phyloP scores from a whole-genome alignment of 768 basidiomycete species.

The Strobilomyces confusus region DNA sequence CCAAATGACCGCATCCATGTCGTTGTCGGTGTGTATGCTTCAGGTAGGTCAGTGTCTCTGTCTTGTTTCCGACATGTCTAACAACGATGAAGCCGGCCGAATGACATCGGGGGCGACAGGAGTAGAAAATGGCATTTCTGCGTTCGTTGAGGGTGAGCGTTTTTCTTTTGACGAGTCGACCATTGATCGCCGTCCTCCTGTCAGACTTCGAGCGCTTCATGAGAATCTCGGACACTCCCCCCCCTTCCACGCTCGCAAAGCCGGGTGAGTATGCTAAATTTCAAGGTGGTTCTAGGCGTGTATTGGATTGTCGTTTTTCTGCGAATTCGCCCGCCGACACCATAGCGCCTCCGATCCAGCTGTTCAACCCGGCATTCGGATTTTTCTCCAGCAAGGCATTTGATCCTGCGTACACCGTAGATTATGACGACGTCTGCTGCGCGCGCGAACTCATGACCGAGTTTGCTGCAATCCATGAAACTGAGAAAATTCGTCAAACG shows the following conservation, averaged over 20 bases:
- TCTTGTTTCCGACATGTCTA: too few relatives aligned
- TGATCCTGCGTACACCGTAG: too few relatives aligned
- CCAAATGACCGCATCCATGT: too few relatives aligned
- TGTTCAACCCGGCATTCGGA: slow-evolving; percentile 26
- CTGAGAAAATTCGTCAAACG: background rate
- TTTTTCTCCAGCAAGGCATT: too few relatives aligned
- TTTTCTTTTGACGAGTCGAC: too few relatives aligned
- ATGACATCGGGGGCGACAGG: too few relatives aligned
- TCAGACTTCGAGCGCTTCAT: background rate
- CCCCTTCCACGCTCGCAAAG: slow-evolving; percentile 12
- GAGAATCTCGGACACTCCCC: background rate
- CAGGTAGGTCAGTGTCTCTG: too few relatives aligned
- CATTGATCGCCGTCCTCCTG: background rate
- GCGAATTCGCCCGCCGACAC: background rate
- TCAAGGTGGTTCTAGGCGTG: background rate
- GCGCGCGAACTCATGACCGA: slow-evolving; percentile 10
- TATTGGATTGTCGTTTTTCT: slow-evolving; percentile 15
- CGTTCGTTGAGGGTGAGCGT: too few relatives aligned
- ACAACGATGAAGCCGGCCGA: too few relatives aligned
- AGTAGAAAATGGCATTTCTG: too few relatives aligned
- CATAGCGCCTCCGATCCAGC: slow-evolving; percentile 5
- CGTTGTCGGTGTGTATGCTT: too few relatives aligned
- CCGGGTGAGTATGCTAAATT: background rate
- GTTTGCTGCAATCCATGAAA: slow-evolving; percentile 13
- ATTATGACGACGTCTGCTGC: slow-evolving; percentile 2